Evolutionary conservation across 805 yeast species (phyloP).

Genomic region (Saturnispora gosingensis): DNA sequence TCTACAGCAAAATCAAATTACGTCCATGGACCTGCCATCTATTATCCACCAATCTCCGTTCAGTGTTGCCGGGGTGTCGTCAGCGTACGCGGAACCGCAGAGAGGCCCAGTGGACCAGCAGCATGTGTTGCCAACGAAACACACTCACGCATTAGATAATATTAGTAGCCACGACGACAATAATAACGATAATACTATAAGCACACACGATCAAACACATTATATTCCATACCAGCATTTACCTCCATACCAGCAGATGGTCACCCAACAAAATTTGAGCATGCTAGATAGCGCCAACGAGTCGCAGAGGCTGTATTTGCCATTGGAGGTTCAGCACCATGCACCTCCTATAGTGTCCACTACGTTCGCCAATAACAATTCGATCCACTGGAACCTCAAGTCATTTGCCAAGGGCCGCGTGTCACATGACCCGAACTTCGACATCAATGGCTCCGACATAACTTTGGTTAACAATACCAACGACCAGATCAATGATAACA

Average conservation of each 20-base stretch:
- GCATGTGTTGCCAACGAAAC: background rate
- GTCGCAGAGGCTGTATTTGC: background rate
- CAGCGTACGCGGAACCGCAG: background rate
- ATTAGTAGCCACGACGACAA: background rate
- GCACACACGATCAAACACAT: background rate
- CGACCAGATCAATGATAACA: background rate
- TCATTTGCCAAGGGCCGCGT: background rate
- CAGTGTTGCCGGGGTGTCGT: background rate
- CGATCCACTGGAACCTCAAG: background rate
- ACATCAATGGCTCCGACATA: background rate
- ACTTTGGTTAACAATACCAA: background rate
- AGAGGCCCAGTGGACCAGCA: background rate
- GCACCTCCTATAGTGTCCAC: background rate
- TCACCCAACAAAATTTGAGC: background rate
- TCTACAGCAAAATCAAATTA: background rate
- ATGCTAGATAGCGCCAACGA: background rate
- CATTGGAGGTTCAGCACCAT: background rate
- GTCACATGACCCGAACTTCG: background rate
- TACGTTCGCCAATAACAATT: background rate
- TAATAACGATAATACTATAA: background rate
- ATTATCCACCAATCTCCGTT: background rate
- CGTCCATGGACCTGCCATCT: background rate
- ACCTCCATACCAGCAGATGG: background rate
- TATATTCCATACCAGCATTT: background rate
- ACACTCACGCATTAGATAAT: background rate